phyloP scores from a whole-genome alignment of 2,329 filamentous ascomycete genomes.

The Tolypocladium album region DNA sequence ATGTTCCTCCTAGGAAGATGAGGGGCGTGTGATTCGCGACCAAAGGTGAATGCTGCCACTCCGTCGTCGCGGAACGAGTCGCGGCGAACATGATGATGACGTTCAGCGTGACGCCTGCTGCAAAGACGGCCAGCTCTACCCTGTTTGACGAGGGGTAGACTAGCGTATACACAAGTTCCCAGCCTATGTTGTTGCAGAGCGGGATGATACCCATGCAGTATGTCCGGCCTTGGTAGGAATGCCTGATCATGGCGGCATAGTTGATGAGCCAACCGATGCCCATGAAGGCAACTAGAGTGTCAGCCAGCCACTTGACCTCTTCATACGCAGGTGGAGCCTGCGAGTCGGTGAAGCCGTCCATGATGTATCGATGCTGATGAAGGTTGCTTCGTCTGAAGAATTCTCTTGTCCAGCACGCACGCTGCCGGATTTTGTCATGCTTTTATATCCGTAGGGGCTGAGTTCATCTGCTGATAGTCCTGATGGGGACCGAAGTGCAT shows the following conservation, averaged over 20 bases:
- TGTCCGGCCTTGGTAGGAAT: constrained; percentile 3
- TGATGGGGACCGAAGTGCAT: background rate
- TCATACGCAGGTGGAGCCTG: constrained; percentile 4
- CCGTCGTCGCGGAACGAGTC: constrained; percentile 2
- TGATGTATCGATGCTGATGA: background rate
- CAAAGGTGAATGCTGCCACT: constrained; percentile 6
- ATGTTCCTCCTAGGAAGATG: constrained; percentile 2
- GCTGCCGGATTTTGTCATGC: background rate
- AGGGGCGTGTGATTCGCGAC: constrained; percentile 4
- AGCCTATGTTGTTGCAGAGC: constrained; percentile 8
- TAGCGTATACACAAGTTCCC: constrained; percentile 6
- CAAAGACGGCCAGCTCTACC: constrained; percentile 5
- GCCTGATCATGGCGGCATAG: constrained; percentile 6
- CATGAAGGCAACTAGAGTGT: constrained; percentile 5
- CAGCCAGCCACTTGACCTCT: constrained; percentile 6
- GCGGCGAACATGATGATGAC: constrained; percentile 6
- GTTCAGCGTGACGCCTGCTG: constrained; percentile 4
- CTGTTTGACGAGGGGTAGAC: constrained; percentile 5
- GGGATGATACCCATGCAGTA: constrained; percentile 8
- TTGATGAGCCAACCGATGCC: constrained; percentile 7
- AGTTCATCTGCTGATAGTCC: background rate
- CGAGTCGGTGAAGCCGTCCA: constrained; percentile 6
- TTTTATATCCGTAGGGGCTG: background rate
- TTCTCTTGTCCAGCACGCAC: background rate
- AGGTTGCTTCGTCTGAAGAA: background rate